Evolutionary conservation across 2,329 filamentous ascomycete genomes (phyloP).

Genomic region (Pestalotiopsis sp.): DNA sequence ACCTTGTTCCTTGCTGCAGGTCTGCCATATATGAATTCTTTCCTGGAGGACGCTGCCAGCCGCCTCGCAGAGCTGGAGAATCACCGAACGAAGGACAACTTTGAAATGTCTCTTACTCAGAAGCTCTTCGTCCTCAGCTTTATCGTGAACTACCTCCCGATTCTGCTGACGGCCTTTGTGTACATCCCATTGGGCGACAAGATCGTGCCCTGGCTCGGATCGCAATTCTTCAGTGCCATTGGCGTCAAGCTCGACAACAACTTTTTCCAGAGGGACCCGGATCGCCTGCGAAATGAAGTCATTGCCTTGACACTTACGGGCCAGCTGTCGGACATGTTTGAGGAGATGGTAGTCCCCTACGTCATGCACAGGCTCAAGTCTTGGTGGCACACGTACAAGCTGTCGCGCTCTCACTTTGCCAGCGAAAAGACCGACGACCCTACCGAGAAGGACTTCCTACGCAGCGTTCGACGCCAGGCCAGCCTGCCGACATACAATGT

Average conservation of each 20-base stretch:
- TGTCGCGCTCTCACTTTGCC: conserved; percentile 39
- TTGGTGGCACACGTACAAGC: conserved; percentile 45
- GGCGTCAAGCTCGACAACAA: conserved; percentile 54
- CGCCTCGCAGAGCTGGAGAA: conserved; percentile 73
- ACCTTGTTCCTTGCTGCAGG: conserved; percentile 70
- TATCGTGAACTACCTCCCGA: conserved; percentile 78
- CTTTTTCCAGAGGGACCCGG: conserved; percentile 66
- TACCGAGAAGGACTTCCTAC: conserved; percentile 66
- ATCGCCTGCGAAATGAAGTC: conserved; percentile 70
- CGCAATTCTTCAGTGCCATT: conserved; percentile 57
- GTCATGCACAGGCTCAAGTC: conserved; percentile 61
- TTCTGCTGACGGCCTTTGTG: conserved; percentile 76
- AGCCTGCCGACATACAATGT: conserved; percentile 73
- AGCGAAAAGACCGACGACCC: conserved; percentile 58
- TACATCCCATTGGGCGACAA: conserved; percentile 75
- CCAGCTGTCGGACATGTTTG: conserved; percentile 71
- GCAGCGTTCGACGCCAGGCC: conserved; percentile 67
- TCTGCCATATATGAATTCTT: conserved; percentile 66
- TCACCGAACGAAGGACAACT: conserved; percentile 70
- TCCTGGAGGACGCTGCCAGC: conserved; percentile 65
- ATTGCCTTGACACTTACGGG: conserved; percentile 77
- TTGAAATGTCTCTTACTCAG: conserved; percentile 70
- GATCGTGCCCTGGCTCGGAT: conserved; percentile 69
- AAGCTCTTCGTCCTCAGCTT: conserved; percentile 81
- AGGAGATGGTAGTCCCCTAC: conserved; percentile 72